A percentile compares a stretch with the other conserved stretches of the same genome.
Conservation (phyloP, 441 rosid species). For the Aquilaria agallochum region DNA sequence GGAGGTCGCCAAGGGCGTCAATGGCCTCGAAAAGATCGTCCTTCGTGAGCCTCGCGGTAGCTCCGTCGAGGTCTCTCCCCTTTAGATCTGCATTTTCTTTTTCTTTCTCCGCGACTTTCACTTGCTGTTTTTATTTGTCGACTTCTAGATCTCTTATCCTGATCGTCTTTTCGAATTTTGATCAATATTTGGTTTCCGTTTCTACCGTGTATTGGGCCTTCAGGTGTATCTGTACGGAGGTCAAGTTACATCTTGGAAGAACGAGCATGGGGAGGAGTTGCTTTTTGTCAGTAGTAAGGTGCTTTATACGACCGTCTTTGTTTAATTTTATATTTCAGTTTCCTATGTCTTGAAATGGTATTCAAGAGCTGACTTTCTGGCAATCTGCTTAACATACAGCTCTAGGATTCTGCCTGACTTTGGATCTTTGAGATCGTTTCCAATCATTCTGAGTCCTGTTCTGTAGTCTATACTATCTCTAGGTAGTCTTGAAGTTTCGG, state of each 20-base stretch:
- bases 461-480: too few relatives aligned
- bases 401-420: too few relatives aligned
- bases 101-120: neutral
- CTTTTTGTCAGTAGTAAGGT: conserved; percentile 75
- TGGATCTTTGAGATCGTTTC: too few relatives aligned
- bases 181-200: neutral
- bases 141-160: neutral
- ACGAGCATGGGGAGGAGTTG: conserved; percentile 61
- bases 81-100: neutral
- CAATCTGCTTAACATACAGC: too few relatives aligned
- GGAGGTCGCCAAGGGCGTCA: conserved; percentile 49
- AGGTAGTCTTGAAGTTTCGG: too few relatives aligned
- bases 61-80: conserved; percentile 57
- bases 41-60: conserved; percentile 63
- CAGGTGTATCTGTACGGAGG: conserved; percentile 72
- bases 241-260: conserved; percentile 77
- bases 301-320: neutral
- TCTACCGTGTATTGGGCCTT: neutral
- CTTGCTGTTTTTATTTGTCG: conserved; percentile 7
- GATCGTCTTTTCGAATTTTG: neutral
- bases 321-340: conserved; percentile 7
- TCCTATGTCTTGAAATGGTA: too few relatives aligned
- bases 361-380: too few relatives aligned
- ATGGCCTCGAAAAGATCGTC: conserved; percentile 66
- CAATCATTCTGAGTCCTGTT: too few relatives aligned